Evolutionary conservation across 2,329 filamentous ascomycete species (phyloP).

Genomic region (Periconia sp.): DNA sequence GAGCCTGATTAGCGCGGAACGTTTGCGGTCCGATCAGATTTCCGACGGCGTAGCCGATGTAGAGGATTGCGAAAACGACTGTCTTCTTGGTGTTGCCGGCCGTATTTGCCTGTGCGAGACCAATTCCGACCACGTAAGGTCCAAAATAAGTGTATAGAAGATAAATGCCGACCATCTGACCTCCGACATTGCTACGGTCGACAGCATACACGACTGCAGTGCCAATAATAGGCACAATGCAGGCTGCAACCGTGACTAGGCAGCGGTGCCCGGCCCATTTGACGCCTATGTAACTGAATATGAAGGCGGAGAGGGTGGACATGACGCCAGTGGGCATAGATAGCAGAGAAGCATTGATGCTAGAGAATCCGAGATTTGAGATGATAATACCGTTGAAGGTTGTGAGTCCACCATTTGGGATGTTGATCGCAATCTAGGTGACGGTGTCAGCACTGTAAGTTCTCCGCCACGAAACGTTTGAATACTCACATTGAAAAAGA

Average conservation of each 20-base stretch:
- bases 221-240: slow-evolving; percentile 1
- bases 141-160: slow-evolving; percentile 31
- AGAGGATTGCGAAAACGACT: slow-evolving; percentile 46
- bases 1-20: slow-evolving; percentile 48
- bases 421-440: too few relatives aligned
- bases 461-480: too few relatives aligned
- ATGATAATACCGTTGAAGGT: slow-evolving; percentile 38
- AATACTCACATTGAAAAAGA: slow-evolving; percentile 40
- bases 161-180: slow-evolving; percentile 28
- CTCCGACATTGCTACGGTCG: slow-evolving; percentile 18
- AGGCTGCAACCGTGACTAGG: neutral
- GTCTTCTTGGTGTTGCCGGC: slow-evolving; percentile 29
- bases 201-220: slow-evolving; percentile 21
- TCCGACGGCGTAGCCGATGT: slow-evolving; percentile 49
- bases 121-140: slow-evolving; percentile 18
- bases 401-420: slow-evolving; percentile 45
- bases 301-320: slow-evolving; percentile 40
- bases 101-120: slow-evolving; percentile 1
- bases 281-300: slow-evolving; percentile 45
- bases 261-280: slow-evolving; percentile 14
- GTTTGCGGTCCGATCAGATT: slow-evolving; percentile 53
- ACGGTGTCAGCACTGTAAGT: too few relatives aligned
- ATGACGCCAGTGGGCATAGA: slow-evolving; percentile 39
- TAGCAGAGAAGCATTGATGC: slow-evolving; percentile 30
- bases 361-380: slow-evolving; percentile 43